Percentiles rank a stretch among this genome's conserved stretches.
Conservation (phyloP, 2,329 filamentous ascomycete species). For the Talaromyces funiculosus region DNA sequence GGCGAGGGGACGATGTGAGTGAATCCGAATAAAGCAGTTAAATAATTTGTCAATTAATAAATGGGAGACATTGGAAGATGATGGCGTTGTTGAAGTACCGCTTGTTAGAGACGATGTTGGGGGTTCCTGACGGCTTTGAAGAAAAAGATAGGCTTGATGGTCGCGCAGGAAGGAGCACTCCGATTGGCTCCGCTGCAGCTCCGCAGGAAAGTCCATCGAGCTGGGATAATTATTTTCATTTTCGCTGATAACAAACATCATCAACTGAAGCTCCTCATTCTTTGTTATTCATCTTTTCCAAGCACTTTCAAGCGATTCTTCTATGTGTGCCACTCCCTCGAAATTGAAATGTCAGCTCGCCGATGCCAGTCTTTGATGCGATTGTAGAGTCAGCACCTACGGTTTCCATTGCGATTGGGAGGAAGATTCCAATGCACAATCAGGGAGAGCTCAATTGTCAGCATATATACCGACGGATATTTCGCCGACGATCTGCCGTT, state of each 20-base stretch:
- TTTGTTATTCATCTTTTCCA: not conserved
- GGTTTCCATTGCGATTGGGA: constrained; percentile 18
- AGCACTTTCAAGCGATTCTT: constrained; percentile 15
- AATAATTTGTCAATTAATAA: not conserved
- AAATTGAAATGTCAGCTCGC: constrained; percentile 56
- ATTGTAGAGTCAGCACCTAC: constrained; percentile 48
- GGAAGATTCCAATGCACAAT: not conserved
- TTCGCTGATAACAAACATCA: not conserved
- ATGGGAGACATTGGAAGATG: not conserved
- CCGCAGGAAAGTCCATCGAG: constrained; percentile 23
- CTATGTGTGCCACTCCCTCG: constrained; percentile 27
- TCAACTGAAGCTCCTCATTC: not conserved
- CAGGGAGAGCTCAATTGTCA: not conserved
- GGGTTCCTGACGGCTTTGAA: constrained; percentile 13
- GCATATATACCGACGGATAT: not conserved
- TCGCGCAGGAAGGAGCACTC: constrained; percentile 24
- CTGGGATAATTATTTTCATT: not conserved
- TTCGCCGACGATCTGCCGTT: constrained; percentile 22
- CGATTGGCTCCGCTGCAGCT: constrained; percentile 33
- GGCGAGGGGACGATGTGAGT: not conserved
- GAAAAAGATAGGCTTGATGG: constrained; percentile 31
- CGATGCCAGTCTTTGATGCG: constrained; percentile 59
- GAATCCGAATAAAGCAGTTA: not conserved
- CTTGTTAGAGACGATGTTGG: not conserved
- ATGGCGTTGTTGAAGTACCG: not conserved